A percentile compares a stretch with the other conserved stretches of the same genome.
These are phyloP conservation scores for Yarrowia sp. DNA, from an alignment of 805 yeast genomes.

Conservation along the genomic window DNA sequence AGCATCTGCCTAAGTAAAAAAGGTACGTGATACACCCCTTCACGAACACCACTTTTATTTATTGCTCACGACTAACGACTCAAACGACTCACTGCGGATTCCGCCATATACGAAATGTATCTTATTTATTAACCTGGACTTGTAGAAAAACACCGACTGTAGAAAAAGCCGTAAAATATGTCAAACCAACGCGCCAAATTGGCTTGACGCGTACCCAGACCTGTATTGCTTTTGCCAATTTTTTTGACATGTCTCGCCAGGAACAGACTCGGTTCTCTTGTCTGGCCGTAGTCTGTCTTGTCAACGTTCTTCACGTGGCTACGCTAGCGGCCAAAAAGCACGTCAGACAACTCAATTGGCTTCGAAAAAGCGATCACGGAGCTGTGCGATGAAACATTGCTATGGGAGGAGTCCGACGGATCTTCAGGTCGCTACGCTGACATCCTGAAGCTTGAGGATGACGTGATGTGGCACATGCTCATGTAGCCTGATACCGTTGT, in stretches of 20 bases:
- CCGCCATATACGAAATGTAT: conserved; percentile 12
- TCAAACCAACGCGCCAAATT: no score
- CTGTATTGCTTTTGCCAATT: no score
- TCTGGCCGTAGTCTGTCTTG: no score
- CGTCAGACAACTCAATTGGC: background rate
- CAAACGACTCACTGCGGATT: background rate
- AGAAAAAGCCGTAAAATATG: no score
- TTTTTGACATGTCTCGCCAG: no score
- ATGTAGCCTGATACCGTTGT: conserved; percentile 15
- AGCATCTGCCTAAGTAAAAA: conserved; percentile 20
- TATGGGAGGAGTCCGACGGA: no score
- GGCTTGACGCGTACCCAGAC: background rate
- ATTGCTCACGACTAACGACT: conserved; percentile 27
- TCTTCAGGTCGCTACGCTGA: background rate
- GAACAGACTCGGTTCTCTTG: no score
- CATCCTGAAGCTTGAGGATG: background rate
- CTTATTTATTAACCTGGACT: conserved; percentile 1
- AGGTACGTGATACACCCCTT: background rate
- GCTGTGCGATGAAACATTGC: no score
- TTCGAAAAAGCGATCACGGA: no score
- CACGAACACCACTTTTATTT: conserved; percentile 20
- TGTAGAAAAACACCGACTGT: no score
- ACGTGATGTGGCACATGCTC: conserved; percentile 23
- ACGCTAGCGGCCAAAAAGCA: background rate
- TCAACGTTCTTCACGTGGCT: no score